Evolutionary conservation across 805 yeast species (phyloP), one percentile per base, ranked within the genome.

Genomic region (Yamadazyma akitaensis): DNA sequence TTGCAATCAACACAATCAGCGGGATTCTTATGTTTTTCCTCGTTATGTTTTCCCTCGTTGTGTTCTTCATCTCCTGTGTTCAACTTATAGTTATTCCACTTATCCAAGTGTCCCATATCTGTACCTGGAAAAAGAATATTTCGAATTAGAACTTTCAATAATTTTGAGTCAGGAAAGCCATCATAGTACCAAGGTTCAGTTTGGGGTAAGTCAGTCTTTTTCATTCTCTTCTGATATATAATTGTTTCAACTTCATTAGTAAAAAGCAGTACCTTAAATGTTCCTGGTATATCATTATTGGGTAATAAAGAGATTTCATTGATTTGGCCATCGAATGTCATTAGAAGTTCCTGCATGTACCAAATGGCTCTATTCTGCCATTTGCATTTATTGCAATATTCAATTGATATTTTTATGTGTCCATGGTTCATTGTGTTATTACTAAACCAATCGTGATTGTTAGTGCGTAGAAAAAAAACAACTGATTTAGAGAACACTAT

Each of bases 281-380:
- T 46, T 9, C 68, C 68, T 5, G 67, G 61, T 9, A 44, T 41
- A 18, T 58, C 60, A 24, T 42, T 39, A 8, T 55, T 50, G 6
- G 68, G 67, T 38, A 56, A 62, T 10, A 64, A 40, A 6, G 64
- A 49, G 8, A 64, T 53, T 26, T 63, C 67, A 80, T 79, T 10
- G 81, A 95, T 56, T 13, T 60, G 60, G 13, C 63, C 60, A 77
- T 82, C 83, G 62, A 88, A 90, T 0, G 97, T 90, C 57, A 85
- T 88, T n/a, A 89, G 65, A 1, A 90, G 68, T 63, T 89, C 97
- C 60, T 87, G 96, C 28, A 81, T 69, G 55, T 88, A 88, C 96
- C 96, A 90, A 0, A 88, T 76, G 1, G 96, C 95, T 11, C 97
- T 69, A 40, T 88, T 76, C 56, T 86, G 85, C 97, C 97, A 89